These are phyloP conservation scores for Daedaleopsis nitida DNA, from an alignment of 768 basidiomycete species.

Conservation along the genomic window DNA sequence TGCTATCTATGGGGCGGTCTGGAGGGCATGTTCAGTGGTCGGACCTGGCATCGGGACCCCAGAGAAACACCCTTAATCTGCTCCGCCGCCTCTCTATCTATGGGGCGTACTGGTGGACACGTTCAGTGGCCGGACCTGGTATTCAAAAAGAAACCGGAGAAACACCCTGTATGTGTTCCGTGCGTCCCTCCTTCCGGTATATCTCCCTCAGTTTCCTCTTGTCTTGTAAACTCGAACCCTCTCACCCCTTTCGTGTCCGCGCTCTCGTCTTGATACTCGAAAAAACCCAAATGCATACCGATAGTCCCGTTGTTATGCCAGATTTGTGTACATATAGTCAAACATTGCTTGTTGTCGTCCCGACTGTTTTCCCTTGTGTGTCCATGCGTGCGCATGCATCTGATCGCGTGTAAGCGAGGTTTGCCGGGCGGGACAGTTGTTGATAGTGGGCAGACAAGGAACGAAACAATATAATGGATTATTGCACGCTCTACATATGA, in stretches of 20 bases:
- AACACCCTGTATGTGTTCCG: not conserved
- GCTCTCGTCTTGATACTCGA: not conserved
- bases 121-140: not conserved
- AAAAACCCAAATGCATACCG: conserved; percentile 1
- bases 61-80: not conserved
- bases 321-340: not conserved
- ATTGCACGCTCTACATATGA: conserved; percentile 18
- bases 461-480: conserved; percentile 5
- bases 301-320: not conserved
- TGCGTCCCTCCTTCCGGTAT: not conserved
- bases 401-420: too few relatives aligned
- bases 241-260: not conserved
- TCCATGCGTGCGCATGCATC: not conserved
- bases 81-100: not conserved
- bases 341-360: not conserved
- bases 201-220: not conserved
- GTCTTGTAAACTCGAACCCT: not conserved
- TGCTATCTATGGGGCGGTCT: not conserved
- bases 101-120: not conserved
- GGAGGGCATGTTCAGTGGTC: not conserved
- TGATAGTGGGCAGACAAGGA: not conserved
- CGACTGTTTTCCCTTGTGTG: not conserved
- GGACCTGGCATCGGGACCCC: not conserved
- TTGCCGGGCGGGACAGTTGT: too few relatives aligned
- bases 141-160: not conserved